Evolutionary conservation across 106 monocot genomes (phyloP).

Genomic region (Acorus gramineus): DNA sequence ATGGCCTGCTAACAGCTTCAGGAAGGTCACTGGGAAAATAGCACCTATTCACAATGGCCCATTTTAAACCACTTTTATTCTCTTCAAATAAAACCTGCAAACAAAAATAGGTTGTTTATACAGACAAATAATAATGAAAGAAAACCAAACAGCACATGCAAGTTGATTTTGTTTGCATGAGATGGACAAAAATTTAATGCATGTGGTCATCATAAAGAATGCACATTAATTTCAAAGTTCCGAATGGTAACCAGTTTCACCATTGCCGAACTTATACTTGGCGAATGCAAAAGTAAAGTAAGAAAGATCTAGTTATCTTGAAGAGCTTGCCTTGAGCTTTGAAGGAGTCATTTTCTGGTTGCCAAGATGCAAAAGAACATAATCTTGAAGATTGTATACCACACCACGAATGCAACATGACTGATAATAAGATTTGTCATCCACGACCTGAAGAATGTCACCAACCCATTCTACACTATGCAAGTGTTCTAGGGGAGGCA

Average conservation of each 20-base stretch:
- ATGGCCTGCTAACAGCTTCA: constrained; percentile 27
- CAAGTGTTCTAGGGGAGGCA: background rate
- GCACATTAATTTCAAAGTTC: no score
- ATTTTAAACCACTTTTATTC: constrained; percentile 23
- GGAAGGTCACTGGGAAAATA: constrained; percentile 41
- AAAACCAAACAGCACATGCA: no score
- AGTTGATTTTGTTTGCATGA: no score
- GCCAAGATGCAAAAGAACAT: constrained; percentile 29
- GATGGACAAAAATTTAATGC: no score
- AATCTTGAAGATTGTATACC: constrained; percentile 41
- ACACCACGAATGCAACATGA: constrained; percentile 44
- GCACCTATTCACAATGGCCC: constrained; percentile 39
- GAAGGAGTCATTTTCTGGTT: constrained; percentile 21
- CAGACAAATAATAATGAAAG: background rate
- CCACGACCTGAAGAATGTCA: constrained; percentile 23
- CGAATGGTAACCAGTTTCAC: no score
- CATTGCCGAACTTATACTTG: no score
- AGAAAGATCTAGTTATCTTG: background rate
- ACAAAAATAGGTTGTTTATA: background rate
- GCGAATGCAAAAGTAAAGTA: background rate
- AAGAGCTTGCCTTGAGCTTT: constrained; percentile 36
- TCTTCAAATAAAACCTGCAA: constrained; percentile 63
- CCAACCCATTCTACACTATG: constrained; percentile 43
- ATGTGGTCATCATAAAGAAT: no score
- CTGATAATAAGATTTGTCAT: constrained; percentile 42